Conservation (phyloP, 352 stramenopile species). For the Phytopythium chamaehyphon region DNA sequence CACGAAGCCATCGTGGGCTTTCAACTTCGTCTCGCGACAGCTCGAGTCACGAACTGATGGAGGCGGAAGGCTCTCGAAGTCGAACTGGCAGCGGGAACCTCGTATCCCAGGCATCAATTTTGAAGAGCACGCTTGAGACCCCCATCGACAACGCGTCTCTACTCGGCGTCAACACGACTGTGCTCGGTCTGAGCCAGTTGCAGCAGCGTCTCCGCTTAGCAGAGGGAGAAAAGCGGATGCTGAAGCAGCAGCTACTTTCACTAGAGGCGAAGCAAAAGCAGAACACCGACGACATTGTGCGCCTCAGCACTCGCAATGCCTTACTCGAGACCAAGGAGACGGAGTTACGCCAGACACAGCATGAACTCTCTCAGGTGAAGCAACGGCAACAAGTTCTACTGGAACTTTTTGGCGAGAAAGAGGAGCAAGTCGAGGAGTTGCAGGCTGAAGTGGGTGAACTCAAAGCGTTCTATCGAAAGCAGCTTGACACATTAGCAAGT, state of each 20-base stretch:
- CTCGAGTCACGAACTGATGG: not conserved
- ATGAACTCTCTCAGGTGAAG: constrained; percentile 50
- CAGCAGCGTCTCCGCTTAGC: constrained; percentile 68
- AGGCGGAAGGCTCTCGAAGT: not conserved
- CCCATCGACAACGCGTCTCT: constrained; percentile 23
- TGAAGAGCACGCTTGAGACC: constrained; percentile 51
- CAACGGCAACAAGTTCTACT: constrained; percentile 79
- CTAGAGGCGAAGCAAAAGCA: constrained; percentile 68
- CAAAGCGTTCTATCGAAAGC: constrained; percentile 76
- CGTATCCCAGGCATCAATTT: constrained; percentile 50
- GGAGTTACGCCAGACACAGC: constrained; percentile 41
- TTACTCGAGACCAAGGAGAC: constrained; percentile 55
- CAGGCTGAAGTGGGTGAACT: constrained; percentile 73
- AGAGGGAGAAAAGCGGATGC: constrained; percentile 68
- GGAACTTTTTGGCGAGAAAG: constrained; percentile 83
- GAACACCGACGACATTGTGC: constrained; percentile 68
- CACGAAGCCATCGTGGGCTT: constrained; percentile 14
- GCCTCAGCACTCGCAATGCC: constrained; percentile 70
- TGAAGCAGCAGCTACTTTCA: constrained; percentile 62
- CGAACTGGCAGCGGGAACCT: constrained; percentile 6
- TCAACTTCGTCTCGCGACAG: constrained; percentile 16
- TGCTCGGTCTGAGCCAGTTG: constrained; percentile 72
- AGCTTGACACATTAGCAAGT: constrained; percentile 61
- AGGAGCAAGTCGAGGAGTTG: constrained; percentile 82
- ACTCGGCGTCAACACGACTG: constrained; percentile 31